Evolutionary conservation across 2,329 filamentous ascomycete genomes (phyloP).

Genomic region (Colletotrichum australisinense): DNA sequence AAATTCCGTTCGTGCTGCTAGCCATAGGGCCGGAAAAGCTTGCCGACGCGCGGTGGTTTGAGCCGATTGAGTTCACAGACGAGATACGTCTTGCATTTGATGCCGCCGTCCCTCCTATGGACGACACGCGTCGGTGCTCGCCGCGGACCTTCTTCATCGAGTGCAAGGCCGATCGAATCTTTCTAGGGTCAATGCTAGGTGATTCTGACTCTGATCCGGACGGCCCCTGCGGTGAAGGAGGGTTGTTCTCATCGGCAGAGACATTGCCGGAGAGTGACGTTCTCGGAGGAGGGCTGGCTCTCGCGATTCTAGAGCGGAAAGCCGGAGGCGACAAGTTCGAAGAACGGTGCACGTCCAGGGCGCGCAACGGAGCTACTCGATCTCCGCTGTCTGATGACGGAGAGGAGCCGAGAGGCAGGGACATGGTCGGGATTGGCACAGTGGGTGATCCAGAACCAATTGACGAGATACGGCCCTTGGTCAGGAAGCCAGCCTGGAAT

Average conservation of each 20-base stretch:
- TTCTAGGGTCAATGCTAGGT: conserved; percentile 61
- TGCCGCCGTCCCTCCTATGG: conserved; percentile 49
- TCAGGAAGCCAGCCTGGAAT: conserved; percentile 90
- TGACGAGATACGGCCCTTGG: conserved; percentile 60
- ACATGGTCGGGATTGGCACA: conserved; percentile 65
- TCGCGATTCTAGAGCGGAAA: conserved; percentile 45
- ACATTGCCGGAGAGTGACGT: conserved; percentile 44
- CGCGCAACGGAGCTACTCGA: conserved; percentile 58
- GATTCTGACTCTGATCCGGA: conserved; percentile 63
- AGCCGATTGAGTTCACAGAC: conserved; percentile 45
- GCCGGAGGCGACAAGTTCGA: conserved; percentile 62
- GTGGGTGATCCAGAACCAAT: conserved; percentile 70
- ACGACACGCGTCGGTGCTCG: conserved; percentile 51
- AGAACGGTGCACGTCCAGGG: conserved; percentile 60
- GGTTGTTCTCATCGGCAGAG: conserved; percentile 64
- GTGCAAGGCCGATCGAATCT: conserved; percentile 66
- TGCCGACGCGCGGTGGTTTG: conserved; percentile 38
- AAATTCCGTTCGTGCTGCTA: conserved; percentile 67
- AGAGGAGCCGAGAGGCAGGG: conserved; percentile 65
- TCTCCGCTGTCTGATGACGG: conserved; percentile 63
- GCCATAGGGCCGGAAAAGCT: conserved; percentile 56
- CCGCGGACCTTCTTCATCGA: conserved; percentile 60
- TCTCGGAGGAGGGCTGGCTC: conserved; percentile 45
- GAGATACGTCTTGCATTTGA: conserved; percentile 57
- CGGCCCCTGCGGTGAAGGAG: conserved; percentile 52